phyloP scores from a whole-genome alignment of 1,284 basidiomycete genomes.

The Mycosarcoma mackinlayi region DNA sequence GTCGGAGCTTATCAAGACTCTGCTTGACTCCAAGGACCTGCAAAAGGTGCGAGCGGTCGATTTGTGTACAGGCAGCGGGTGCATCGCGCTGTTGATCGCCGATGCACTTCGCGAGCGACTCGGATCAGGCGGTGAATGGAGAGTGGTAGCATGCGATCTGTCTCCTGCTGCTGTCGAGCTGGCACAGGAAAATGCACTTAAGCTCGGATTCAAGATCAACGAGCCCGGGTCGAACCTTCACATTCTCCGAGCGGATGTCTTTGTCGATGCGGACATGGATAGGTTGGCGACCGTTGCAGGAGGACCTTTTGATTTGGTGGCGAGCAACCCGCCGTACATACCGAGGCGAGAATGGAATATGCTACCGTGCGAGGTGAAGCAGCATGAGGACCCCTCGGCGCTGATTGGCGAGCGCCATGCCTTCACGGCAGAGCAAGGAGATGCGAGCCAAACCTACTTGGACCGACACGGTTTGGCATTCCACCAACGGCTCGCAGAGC shows the following conservation, averaged over 20 bases:
- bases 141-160: slow-evolving; percentile 33
- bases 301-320: slow-evolving; percentile 31
- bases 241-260: slow-evolving; percentile 34
- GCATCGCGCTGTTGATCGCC: slow-evolving; percentile 37
- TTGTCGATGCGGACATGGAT: slow-evolving; percentile 22
- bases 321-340: slow-evolving; percentile 48
- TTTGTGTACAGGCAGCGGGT: slow-evolving; percentile 39
- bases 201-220: slow-evolving; percentile 12
- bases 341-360: slow-evolving; percentile 31
- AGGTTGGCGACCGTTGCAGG: slow-evolving; percentile 6
- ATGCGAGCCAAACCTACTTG: slow-evolving; percentile 6
- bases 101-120: slow-evolving; percentile 20
- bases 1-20: slow-evolving; percentile 2
- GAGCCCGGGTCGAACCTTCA: slow-evolving; percentile 2
- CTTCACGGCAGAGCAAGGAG: background rate
- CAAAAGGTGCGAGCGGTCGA: slow-evolving; percentile 17
- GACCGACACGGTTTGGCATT: slow-evolving; percentile 29
- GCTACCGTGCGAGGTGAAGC: slow-evolving; percentile 17
- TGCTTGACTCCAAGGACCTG: background rate
- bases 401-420: slow-evolving; percentile 35
- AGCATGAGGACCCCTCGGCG: slow-evolving; percentile 38
- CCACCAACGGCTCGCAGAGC: slow-evolving; percentile 23
- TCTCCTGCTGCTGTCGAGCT: slow-evolving; percentile 25
- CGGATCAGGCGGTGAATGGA: slow-evolving; percentile 8
- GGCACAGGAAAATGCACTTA: slow-evolving; percentile 32